Evolutionary conservation across 2,329 filamentous ascomycete species (phyloP).

Genomic region (Colletotrichum euphorbiae): DNA sequence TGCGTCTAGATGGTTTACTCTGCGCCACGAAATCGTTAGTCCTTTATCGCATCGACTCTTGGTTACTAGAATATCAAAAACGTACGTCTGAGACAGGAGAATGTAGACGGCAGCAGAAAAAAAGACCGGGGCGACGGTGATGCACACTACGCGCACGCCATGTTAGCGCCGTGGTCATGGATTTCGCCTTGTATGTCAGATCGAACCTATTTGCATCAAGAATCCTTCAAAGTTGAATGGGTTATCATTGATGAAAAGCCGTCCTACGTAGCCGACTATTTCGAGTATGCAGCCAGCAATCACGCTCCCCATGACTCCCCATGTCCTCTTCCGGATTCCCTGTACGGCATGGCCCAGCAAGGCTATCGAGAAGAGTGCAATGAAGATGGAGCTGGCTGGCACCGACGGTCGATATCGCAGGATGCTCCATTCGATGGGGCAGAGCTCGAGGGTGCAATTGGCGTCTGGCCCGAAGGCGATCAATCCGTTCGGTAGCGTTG

Average conservation of each 20-base stretch:
- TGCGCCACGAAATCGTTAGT: not conserved
- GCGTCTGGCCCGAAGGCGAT: slow-evolving; percentile 54
- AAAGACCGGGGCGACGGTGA: slow-evolving; percentile 48
- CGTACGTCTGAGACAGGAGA: slow-evolving; percentile 39
- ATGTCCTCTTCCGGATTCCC: slow-evolving; percentile 56
- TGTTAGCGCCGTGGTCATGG: not conserved
- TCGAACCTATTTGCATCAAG: slow-evolving; percentile 68
- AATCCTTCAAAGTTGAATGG: slow-evolving; percentile 70
- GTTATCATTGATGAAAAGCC: slow-evolving; percentile 66
- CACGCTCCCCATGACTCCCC: slow-evolving; percentile 61
- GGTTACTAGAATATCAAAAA: not conserved
- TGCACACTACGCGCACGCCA: slow-evolving; percentile 44
- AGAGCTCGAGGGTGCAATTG: slow-evolving; percentile 61
- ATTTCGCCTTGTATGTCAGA: not conserved
- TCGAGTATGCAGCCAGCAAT: slow-evolving; percentile 66
- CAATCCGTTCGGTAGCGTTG: slow-evolving; percentile 32
- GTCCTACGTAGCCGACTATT: slow-evolving; percentile 71
- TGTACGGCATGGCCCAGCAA: slow-evolving; percentile 55
- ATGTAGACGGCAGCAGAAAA: slow-evolving; percentile 47
- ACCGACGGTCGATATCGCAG: slow-evolving; percentile 56
- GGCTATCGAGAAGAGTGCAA: slow-evolving; percentile 55
- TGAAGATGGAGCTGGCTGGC: slow-evolving; percentile 50
- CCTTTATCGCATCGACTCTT: not conserved
- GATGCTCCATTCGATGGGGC: slow-evolving; percentile 55
- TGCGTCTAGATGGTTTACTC: slow-evolving; percentile 45